Evolutionary conservation across 225 moss, liverwort and hornwort species (phyloP), one percentile per base, ranked within the genome.

Genomic region (Sphagnum contortum): DNA sequence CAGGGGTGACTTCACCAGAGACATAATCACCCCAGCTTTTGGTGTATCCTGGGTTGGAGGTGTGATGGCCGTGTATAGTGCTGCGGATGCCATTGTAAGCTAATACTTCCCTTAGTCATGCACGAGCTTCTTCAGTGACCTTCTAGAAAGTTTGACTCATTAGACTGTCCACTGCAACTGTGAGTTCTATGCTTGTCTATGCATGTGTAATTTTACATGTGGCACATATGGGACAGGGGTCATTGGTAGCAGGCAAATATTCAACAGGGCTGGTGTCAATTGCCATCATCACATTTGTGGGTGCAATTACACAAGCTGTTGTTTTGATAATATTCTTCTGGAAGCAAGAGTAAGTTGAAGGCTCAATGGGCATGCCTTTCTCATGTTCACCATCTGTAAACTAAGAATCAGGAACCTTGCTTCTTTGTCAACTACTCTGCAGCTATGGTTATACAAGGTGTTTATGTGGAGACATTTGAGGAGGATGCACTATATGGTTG

Each of bases 41-140:
- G 93, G 98, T 61, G 73, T 98, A 61, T 82, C 90, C 48, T 98
- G 98, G 98, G 89, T 98, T 57, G 98, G 98, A 78, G 98, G 98
- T 70, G 75, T 93, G 45, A 93, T 98, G 98, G 98, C 98, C 65
- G 66, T 82, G 48, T 91, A 86, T 67, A 93, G 91, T 69, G 87
- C 83, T 64, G 80, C 87, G 56, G 84, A 89, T 78, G 77, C 89
- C 49, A 68, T 98, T 70, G 93, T 93, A 77, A 88, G 90, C 72
- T 59, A 48, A 3, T 57, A 12, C 4, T 12, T n/a, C 49, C 44
- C n/a, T 11, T 29, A 44, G 45, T 44, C 59, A 3, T 60, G 44
- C 45, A 4, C 2, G 9, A 52, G 52, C 52, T 52, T 52, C 7
- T 52, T 5, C 7, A 52, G 52, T 29, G 29, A 29, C 29, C 29